Base-by-base conservation (phyloP, 2,329 filamentous ascomycete species). In the Colletotrichum sp. region DNA sequence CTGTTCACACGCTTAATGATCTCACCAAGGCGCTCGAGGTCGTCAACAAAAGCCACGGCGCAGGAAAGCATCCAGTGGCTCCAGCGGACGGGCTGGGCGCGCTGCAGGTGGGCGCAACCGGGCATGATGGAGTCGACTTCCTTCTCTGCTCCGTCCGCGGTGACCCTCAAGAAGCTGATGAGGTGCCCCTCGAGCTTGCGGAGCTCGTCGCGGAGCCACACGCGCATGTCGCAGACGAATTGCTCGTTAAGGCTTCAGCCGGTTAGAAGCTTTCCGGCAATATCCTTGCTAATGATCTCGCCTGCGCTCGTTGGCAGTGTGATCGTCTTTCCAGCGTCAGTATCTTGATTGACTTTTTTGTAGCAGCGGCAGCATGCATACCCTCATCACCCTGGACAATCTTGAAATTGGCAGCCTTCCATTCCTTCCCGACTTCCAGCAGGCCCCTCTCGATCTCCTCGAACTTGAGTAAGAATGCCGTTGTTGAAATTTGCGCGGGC, bases 101-200 rank as follows among this genome's bases (percentile, higher is more conserved):
- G 93, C 86, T 98, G 95, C 43, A 97, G 86, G 85, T 98, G 95
- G 16, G 95, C 98, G 86, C 98, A 98, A 4, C 95, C 95, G 2
- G 95, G 95, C 94, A 98, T 97, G 81, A 98, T 84, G 78, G 92
- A 89, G 79, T 95, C 93, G 78, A 96, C 92, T 81, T 97, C 94
- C 43, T 88, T 85, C 88, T 95, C 94, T 3, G 95, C 94, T 32
- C 95, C 91, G 63, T 87, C 86, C 43, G 92, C 90, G 16, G 93
- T 91, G 64, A 96, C 93, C 80, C 91, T 88, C 55, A 98, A 87
- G 79, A 98, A 90, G 71, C 91, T 90, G 59, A 92, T 88, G 6
- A 98, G 89, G 80, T 93, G 92, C 43, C 80, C 83, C 80, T 98
- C 95, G 68, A 98, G 91, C 78, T 89, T 88, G 72, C 89, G 90